phyloP scores from a whole-genome alignment of 108 stramenopile species.

The Parmales sp. region DNA sequence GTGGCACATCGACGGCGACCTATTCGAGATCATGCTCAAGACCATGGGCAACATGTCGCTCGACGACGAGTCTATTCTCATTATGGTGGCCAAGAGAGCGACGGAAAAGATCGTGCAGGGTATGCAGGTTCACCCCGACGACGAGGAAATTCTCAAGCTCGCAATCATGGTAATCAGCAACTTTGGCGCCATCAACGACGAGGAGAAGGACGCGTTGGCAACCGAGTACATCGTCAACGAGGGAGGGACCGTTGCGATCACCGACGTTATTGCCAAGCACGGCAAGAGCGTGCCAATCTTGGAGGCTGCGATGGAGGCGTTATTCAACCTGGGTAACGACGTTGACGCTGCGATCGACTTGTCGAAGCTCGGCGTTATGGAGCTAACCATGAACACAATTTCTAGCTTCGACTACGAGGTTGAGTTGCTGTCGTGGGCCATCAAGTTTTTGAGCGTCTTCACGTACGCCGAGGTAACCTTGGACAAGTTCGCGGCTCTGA shows the following conservation, averaged over 20 bases:
- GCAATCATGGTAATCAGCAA: constrained; percentile 13
- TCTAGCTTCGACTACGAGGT: not conserved
- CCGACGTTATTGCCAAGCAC: not conserved
- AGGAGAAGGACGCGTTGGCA: not conserved
- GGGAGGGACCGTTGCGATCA: not conserved
- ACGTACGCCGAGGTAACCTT: not conserved
- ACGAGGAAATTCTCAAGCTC: not conserved
- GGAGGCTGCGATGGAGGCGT: constrained; percentile 11
- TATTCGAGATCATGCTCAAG: not conserved
- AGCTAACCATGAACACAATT: not conserved
- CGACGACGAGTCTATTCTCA: constrained; percentile 3
- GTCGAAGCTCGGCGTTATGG: not conserved
- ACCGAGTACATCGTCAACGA: not conserved
- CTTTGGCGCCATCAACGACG: constrained; percentile 7
- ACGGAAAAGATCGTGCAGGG: not conserved
- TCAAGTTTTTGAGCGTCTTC: constrained; percentile 10
- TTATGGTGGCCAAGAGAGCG: constrained; percentile 4
- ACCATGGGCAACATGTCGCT: constrained; percentile 1
- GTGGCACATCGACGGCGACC: not conserved
- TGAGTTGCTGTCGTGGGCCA: not conserved
- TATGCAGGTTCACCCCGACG: not conserved
- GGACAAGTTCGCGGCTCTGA: not conserved
- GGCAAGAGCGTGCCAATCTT: not conserved
- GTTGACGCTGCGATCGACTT: not conserved
- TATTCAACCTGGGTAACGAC: constrained; percentile 11